Evolutionary conservation across 495 filamentous ascomycete genomes (phyloP), one percentile per base, ranked within the genome.

Genomic region (Aspergillus leporis): DNA sequence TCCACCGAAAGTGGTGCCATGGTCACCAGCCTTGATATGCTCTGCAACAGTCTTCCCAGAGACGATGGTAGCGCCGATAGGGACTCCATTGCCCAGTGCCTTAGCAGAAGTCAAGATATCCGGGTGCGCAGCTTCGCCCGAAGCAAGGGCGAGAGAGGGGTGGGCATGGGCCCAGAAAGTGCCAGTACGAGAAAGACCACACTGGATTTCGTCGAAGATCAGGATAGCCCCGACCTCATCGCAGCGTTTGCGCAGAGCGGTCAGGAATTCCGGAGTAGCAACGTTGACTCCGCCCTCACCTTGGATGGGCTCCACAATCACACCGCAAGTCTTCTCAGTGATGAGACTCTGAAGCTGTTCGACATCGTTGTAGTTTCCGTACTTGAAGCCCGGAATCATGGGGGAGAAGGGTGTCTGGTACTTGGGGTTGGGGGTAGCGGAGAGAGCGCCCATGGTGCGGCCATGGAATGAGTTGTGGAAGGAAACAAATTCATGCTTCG

Each of bases 221-320:
- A 98, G 77, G 10, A 97, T 82, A 0, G 94, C 95, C 38, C 90
- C 90, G 30, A 97, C 91, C 67, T 91, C 89, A 50, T 87, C 85
- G 72, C 93, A 98, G 52, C 92, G 83, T 61, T 81, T 82, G 55
- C 88, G 88, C 12, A 98, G 80, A 0, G 90, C 87, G 10, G 79
- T 57, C 8, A 98, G 80, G 72, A 98, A 98, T 59, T 90, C 88
- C 3, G 87, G 84, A 5, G 82, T 89, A 3, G 90, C 94, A 12
- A 90, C 85, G 61, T 91, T 89, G 36, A 98, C 87, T 60, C 94
- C 94, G 38, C 94, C 94, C 77, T 98, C 94, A 40, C 94, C 94
- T 75, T 98, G 94, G 61, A 98, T 97, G 14, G 94, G 94, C 79
- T 98, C 94, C 22, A 98, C 83, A 51, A 98, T 90, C n/a, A 98